Evolutionary conservation across 352 stramenopile genomes (phyloP), one percentile per base, ranked within the genome.

Genomic region (Phytophthora meadii): DNA sequence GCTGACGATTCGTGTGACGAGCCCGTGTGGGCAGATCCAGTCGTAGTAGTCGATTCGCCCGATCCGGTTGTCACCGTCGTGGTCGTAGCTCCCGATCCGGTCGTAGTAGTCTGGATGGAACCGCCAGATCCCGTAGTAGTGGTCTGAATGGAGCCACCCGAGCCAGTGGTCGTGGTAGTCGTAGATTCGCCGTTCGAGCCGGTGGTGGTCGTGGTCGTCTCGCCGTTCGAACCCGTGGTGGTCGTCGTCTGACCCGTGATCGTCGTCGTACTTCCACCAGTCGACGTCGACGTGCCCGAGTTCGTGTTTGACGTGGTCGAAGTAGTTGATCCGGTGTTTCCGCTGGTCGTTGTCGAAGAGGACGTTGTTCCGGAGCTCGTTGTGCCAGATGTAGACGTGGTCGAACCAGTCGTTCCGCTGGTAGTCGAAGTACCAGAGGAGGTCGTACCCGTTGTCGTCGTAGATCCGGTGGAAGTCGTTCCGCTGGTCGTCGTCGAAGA

Each of bases 51-150:
- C 41, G 41, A 52, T 22, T 32, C 52, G 28, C 51, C 57, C 5
- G 65, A 65, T n/a, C 51, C 58, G 17, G 55, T 68, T 5, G 54
- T 74, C 24, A 37, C 53, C 25, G 50, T 70, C 12, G 55, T 53
- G 25, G 55, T 70, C 5, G 24, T 59, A 34, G 46, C 65, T 30
- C 59, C 59, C 1, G 65, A 65, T 52, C 51, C 65, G 15, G 69
- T 70, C 2, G 54, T 65, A 1, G 49, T 65, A 2, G 55, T 68
- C 53, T 64, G 15, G 22, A 68, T 63, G 11, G 51, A 54, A 4
- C 47, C 59, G 8, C 59, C 65, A 25, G 65, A 68, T 22, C 61
- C 61, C 9, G 54, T 71, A n/a, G 54, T 71, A 4, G 51, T 56
- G 5, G 58, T 70, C 52, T 62, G 42, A 30, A 56, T 68, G 3